Conservation (phyloP, 73 alveolate species). For the Chromera velia region DNA sequence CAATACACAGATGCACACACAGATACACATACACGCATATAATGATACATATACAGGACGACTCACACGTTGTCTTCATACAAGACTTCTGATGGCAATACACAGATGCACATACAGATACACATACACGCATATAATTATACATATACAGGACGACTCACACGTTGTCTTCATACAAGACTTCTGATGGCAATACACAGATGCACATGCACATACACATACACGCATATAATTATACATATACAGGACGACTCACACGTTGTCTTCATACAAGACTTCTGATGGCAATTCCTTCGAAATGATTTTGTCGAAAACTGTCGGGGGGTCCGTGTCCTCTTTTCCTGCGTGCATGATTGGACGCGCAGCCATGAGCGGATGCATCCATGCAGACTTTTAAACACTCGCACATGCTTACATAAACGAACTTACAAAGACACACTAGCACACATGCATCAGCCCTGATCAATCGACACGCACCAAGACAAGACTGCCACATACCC, state of each 20-base stretch:
- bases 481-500: neutral
- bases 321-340: no score
- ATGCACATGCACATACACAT: constrained; percentile 61
- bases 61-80: no score
- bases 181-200: no score
- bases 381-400: no score
- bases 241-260: neutral
- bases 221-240: neutral
- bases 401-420: neutral
- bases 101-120: constrained; percentile 65
- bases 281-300: neutral
- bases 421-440: neutral
- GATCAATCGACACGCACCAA: neutral
- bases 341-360: no score
- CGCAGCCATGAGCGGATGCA: no score
- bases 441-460: no score
- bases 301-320: neutral
- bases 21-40: no score
- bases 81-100: no score
- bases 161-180: neutral
- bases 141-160: neutral
- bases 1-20: no score
- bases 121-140: constrained; percentile 22
- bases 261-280: neutral
- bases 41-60: no score